These are phyloP conservation scores for Chlamydomonas reinhardtii DNA, from an alignment of 163 green algal genomes.

Conservation along the genomic window DNA sequence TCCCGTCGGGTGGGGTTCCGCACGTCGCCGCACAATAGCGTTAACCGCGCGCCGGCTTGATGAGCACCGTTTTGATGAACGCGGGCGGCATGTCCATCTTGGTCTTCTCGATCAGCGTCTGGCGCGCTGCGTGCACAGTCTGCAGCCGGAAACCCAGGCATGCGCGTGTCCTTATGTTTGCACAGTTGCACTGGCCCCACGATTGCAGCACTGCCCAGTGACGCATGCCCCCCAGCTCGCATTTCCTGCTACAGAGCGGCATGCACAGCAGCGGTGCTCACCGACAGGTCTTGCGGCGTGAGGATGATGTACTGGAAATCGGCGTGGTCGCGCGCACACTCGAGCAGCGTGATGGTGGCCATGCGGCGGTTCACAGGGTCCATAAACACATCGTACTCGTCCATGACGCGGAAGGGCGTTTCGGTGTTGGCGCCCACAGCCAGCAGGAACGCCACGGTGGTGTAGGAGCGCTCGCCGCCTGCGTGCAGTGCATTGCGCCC, in stretches of 20 bases:
- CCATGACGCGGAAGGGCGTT: slow-evolving; percentile 82
- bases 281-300: slow-evolving; percentile 64
- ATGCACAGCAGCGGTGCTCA: too few species aligned
- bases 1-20: too few species aligned
- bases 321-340: slow-evolving; percentile 64
- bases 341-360: slow-evolving; percentile 72
- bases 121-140: slow-evolving; percentile 15
- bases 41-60: slow-evolving; percentile 53
- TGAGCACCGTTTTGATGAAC: slow-evolving; percentile 67
- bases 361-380: slow-evolving; percentile 62
- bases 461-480: slow-evolving; percentile 87
- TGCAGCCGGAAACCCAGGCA: background rate
- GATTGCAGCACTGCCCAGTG: background rate
- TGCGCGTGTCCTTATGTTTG: too few species aligned
- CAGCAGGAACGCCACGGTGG: slow-evolving; percentile 85
- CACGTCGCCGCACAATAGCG: background rate
- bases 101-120: background rate
- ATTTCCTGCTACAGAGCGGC: too few species aligned
- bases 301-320: slow-evolving; percentile 75
- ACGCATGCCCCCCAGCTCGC: too few species aligned
- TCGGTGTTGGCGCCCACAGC: slow-evolving; percentile 77
- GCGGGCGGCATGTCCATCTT: slow-evolving; percentile 19
- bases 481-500: background rate
- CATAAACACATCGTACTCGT: slow-evolving; percentile 92
- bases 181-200: background rate